Base-by-base conservation (phyloP, 495 filamentous ascomycete genomes). In the Aspergillus bridgeri region DNA sequence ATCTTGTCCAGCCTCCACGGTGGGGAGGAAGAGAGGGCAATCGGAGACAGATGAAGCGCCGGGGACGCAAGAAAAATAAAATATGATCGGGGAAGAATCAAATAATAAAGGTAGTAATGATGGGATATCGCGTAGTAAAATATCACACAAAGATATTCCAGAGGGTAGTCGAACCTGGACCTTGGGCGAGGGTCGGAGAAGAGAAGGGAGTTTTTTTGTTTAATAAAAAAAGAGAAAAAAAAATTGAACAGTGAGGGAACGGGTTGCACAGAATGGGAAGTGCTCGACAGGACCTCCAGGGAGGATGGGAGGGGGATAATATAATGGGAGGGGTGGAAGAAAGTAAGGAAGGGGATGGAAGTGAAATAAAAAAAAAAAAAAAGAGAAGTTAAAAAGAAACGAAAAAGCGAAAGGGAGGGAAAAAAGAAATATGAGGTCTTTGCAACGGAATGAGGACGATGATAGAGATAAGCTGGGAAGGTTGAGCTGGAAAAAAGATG, bases 401-500 rank as follows among this genome's bases (percentile, higher is more conserved):
- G 58, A 42, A 58, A 42, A 33, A 48, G 54, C 24, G 51, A 55
- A 46, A 53, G 51, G 44, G 57, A 59, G 60, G 43, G 43, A 46
- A 51, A 59, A 54, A 54, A 58, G 22, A 56, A 65, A 59, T 46
- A 46, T 54, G 51, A 44, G 42, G 51, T 54, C 33, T 54, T 54
- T 42, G 29, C 19, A 42, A 54, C 17, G 42, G 33, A 45, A 43
- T 42, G 18, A 18, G 22, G 51, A 25, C 25, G 21, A 50, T 21
- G 22, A 54, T 54, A 61, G 61, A 63, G 61, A 64, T 64, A 64
- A 64, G 65, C 65, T 58, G 58, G 48, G 47, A 43, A 29, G 49
- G 47, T 50, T 45, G 44, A 60, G 58, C 62, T 61, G 58, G 60
- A 61, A 63, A 61, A 61, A 60, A 57, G 63, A 62, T 62, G 57